These are phyloP conservation scores for Nectriaceae sp. DNA, from an alignment of 2,329 filamentous ascomycete genomes.

Conservation along the genomic window DNA sequence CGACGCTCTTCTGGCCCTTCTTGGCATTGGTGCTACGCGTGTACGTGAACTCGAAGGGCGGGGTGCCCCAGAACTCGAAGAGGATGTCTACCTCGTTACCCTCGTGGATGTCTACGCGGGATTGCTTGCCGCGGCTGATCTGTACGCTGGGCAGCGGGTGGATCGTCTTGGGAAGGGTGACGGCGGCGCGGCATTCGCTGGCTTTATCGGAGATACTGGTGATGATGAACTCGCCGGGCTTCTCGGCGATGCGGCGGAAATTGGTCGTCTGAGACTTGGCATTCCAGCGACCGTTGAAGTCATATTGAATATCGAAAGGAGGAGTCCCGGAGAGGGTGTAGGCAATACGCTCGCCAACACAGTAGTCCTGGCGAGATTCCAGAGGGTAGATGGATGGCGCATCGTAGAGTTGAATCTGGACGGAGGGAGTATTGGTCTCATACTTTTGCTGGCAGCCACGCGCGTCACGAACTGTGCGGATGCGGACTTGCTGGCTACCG, in stretches of 20 bases:
- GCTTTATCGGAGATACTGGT: slow-evolving; percentile 85
- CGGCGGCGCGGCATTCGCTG: slow-evolving; percentile 80
- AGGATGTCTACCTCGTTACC: slow-evolving; percentile 90
- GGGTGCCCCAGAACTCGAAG: slow-evolving; percentile 93
- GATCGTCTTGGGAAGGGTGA: slow-evolving; percentile 78
- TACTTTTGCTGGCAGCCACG: slow-evolving; percentile 83
- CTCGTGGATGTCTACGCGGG: slow-evolving; percentile 92
- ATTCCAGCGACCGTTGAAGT: slow-evolving; percentile 80
- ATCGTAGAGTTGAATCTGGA: slow-evolving; percentile 91
- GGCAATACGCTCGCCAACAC: slow-evolving; percentile 90
- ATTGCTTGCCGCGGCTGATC: slow-evolving; percentile 80
- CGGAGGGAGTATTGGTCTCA: slow-evolving; percentile 69
- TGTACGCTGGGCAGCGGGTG: slow-evolving; percentile 91
- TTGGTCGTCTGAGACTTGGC: slow-evolving; percentile 78
- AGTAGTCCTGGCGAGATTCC: slow-evolving; percentile 84
- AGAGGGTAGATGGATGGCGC: slow-evolving; percentile 88
- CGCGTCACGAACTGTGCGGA: slow-evolving; percentile 86
- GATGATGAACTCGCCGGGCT: slow-evolving; percentile 85
- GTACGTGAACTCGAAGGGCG: slow-evolving; percentile 97
- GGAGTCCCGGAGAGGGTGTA: slow-evolving; percentile 89
- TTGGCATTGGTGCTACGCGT: slow-evolving; percentile 85
- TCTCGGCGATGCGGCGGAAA: slow-evolving; percentile 92
- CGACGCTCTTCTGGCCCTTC: slow-evolving; percentile 73
- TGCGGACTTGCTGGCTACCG: slow-evolving; percentile 85
- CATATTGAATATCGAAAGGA: slow-evolving; percentile 92